Base-by-base conservation (phyloP, 495 filamentous ascomycete species). In the Cercophora sp. region DNA sequence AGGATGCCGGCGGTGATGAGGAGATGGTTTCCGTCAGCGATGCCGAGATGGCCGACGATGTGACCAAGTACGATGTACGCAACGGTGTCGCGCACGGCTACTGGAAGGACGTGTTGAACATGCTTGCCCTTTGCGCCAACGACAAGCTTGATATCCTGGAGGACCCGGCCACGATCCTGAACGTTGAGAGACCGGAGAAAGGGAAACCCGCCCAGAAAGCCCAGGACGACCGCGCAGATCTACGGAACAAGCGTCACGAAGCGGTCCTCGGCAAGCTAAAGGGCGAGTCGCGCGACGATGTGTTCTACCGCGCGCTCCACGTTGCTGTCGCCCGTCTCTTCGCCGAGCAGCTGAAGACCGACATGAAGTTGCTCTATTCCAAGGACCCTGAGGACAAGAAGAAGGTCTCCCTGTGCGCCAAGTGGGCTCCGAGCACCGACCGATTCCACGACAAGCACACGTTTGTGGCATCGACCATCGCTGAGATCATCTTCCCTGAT, bases 361-460 rank as follows among this genome's bases (percentile, higher is more conserved):
- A 79, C 48, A n/a, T 65, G 5, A 55, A 63, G 8, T 52, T 65
- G 0, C 66, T 78, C 5, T 32, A 57, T 2, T 56, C 61, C 15
- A 55, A 54, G 8, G 60, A 70, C 20, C 56, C 51, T 45, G 56
- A 58, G 46, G 64, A 65, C 5, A 55, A 62, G 29, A 60, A 57
- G 26, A 54, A 53, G 15, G 68, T 79, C 59, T 73, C 73, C 0
- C 64, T 78, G 0, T 72, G 72, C 24, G 73, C 60, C n/a, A 79
- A 79, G 54, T 78, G 76, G 76, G 71, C 74, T 1, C 76, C 76
- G 0, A 66, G 61, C 4, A 56, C 67, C 8, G 66, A 62, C 31
- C 63, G 63, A 34, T 71, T 76, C 60, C 75, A 77, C 55, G 76
- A 79, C 54, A 70, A 72, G 57, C 66, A 75, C 57, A 78, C 76